Conservation (phyloP, 2,329 filamentous ascomycete species). For the Ophiostoma fasciatum region DNA sequence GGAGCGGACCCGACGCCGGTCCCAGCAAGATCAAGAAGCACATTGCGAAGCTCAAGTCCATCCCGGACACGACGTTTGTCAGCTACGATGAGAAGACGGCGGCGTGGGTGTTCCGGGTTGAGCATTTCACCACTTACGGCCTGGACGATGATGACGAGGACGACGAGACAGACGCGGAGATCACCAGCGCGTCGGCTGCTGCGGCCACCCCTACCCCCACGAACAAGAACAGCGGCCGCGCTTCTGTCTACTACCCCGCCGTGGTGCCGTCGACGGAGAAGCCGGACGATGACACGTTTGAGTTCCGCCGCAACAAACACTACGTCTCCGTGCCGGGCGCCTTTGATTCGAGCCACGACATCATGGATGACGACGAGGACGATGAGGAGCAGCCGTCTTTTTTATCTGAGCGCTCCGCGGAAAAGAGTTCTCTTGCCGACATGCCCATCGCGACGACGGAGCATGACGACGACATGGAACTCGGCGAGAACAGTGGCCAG, state of each 20-base stretch:
- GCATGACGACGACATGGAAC: conserved; percentile 53
- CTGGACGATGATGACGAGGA: conserved; percentile 70
- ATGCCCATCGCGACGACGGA: conserved; percentile 33
- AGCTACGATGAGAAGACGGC: conserved; percentile 67
- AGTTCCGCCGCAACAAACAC: conserved; percentile 33
- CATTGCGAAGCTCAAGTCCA: conserved; percentile 62
- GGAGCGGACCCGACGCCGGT: conserved; percentile 51
- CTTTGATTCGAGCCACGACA: conserved; percentile 53
- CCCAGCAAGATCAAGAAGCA: conserved; percentile 42
- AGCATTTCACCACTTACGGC: conserved; percentile 93
- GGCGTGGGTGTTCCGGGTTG: conserved; percentile 83
- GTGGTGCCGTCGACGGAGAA: conserved; percentile 19
- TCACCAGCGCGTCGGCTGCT: conserved; percentile 17
- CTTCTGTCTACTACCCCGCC: conserved; percentile 18
- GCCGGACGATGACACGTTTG: conserved; percentile 37
- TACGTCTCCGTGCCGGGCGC: conserved; percentile 57
- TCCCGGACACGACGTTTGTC: conserved; percentile 68
- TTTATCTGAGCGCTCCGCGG: conserved; percentile 85
- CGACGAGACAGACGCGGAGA: conserved; percentile 50
- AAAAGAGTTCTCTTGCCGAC: conserved; percentile 48
- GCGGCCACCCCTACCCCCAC: conserved; percentile 11
- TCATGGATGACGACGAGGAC: conserved; percentile 43
- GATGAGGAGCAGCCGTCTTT: conserved; percentile 53
- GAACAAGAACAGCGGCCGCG: no score
- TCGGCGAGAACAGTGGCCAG: conserved; percentile 64